Conservation (phyloP, 805 yeast species). For the Pichia nanzhaoensis region DNA sequence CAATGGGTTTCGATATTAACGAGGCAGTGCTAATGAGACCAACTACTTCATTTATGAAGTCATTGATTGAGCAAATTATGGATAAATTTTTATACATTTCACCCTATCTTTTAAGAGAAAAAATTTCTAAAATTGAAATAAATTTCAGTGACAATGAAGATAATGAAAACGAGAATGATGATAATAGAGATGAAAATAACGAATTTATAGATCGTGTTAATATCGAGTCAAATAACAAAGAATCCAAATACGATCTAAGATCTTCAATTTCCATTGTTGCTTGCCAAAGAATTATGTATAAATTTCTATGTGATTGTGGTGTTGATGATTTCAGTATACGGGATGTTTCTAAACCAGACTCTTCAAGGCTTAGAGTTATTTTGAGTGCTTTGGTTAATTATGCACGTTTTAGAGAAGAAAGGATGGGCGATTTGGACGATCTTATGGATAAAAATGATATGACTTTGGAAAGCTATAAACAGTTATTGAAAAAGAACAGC, state of each 20-base stretch:
- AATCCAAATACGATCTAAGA: conserved; percentile 14
- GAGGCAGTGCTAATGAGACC: conserved; percentile 29
- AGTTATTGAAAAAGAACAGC: conserved; percentile 36
- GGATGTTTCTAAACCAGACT: conserved; percentile 77
- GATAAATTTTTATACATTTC: conserved; percentile 30
- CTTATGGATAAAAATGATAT: conserved; percentile 49
- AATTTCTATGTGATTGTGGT: conserved; percentile 66
- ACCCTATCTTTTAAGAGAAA: conserved; percentile 24
- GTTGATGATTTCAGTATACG: conserved; percentile 66
- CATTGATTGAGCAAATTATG: conserved; percentile 30
- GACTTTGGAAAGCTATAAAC: conserved; percentile 39
- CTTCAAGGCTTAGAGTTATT: conserved; percentile 53
- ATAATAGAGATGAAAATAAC: not conserved
- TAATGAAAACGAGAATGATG: not conserved
- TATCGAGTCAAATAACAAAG: conserved; percentile 1
- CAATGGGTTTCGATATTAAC: conserved; percentile 25
- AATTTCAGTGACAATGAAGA: conserved; percentile 13
- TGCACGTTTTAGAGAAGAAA: conserved; percentile 77
- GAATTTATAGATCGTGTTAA: not conserved
- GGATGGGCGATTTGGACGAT: conserved; percentile 61
- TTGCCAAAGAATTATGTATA: conserved; percentile 51
- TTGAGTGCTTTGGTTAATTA: conserved; percentile 80
- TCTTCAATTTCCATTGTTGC: conserved; percentile 46
- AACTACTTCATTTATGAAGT: conserved; percentile 27
- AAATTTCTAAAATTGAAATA: conserved; percentile 21